Base-by-base conservation (phyloP, 495 filamentous ascomycete genomes). In the Neurospora hispaniola region DNA sequence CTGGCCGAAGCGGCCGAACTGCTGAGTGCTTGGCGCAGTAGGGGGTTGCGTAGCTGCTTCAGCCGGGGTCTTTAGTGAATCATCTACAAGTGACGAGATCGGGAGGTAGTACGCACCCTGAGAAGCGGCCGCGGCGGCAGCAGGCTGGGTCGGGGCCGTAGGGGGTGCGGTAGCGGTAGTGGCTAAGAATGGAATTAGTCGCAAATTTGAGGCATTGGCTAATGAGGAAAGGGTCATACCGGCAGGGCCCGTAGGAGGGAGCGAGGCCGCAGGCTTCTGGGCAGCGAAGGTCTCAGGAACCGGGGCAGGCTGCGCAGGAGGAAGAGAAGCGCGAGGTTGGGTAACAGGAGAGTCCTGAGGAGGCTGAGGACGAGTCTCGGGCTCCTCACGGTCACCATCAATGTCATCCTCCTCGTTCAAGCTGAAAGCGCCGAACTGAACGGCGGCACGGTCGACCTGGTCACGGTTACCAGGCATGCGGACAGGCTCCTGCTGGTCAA, bases 401-500 rank as follows among this genome's bases (percentile, higher is more conserved):
- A 97, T 92, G 62, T 89, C 86, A 70, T 91, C 87, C 14, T 86
- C 79, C 71, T 91, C 96, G 79, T 94, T 95, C 77, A 98, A 80
- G 72, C 92, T 95, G 87, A 99, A 93, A 79, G 93, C 96, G 70
- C 96, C 96, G 81, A 99, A 99, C 79, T 98, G 96, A 54, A 99
- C 93, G n/a, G 94, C 91, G 69, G 94, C 88, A 70, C 93, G 90
- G 79, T 97, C 94, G 10, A 99, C 93, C 46, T 79, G 73, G 46
- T 94, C 94, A 76, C 97, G 94, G 81, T 98, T 97, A n/a, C 93
- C 94, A 41, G 96, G 96, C 96, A 99, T 98, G 70, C 97, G 92
- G 43, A 99, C 96, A 20, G 94, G 93, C 80, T 99, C 96, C 78
- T 95, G 94, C 78, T 99, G 96, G 74, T 98, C 94, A 76, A 96